A percentile compares a stretch with the other conserved stretches of the same genome.
Conservation (phyloP, 345 rosid genomes). For the Hevea brasiliensis region DNA sequence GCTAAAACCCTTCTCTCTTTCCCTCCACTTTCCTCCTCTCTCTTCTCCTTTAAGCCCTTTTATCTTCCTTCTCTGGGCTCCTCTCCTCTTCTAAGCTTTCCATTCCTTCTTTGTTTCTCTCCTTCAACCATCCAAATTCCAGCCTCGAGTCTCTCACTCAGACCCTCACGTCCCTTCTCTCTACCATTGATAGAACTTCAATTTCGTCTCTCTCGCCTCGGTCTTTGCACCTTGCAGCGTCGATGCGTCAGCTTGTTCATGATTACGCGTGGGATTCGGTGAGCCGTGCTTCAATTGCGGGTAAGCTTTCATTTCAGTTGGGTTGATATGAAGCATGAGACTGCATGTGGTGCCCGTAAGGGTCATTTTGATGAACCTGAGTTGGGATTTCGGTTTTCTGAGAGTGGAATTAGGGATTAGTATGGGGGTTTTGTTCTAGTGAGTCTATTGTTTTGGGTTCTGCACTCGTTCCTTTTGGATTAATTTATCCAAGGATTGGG, state of each 20-base stretch:
- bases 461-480: slow-evolving; percentile 66
- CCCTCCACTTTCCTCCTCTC: slow-evolving; percentile 53
- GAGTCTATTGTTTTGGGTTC: slow-evolving; percentile 66
- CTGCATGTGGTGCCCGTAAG: slow-evolving; percentile 16
- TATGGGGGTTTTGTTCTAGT: slow-evolving; percentile 85
- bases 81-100: slow-evolving; percentile 83
- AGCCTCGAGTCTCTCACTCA: slow-evolving; percentile 52
- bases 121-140: slow-evolving; percentile 57
- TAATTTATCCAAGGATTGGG: slow-evolving; percentile 73
- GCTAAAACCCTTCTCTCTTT: slow-evolving; percentile 56
- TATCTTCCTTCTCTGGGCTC: slow-evolving; percentile 83
- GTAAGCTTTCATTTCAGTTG: slow-evolving; percentile 63
- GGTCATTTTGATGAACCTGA: slow-evolving; percentile 19
- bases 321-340: slow-evolving; percentile 59
- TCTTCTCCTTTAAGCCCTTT: slow-evolving; percentile 79
- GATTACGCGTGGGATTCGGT: slow-evolving; percentile 80
- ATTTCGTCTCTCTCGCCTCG: slow-evolving; percentile 20
- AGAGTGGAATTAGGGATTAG: slow-evolving; percentile 56
- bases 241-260: slow-evolving; percentile 70
- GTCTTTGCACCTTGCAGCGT: slow-evolving; percentile 51
- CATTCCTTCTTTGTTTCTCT: slow-evolving; percentile 52
- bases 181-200: slow-evolving; percentile 11
- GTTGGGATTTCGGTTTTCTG: slow-evolving; percentile 38
- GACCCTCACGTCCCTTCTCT: slow-evolving; percentile 22
- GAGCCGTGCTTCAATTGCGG: slow-evolving; percentile 38